These are phyloP conservation scores for Pseudonitzschia pungens DNA, from an alignment of 108 stramenopile species.

Conservation along the genomic window DNA sequence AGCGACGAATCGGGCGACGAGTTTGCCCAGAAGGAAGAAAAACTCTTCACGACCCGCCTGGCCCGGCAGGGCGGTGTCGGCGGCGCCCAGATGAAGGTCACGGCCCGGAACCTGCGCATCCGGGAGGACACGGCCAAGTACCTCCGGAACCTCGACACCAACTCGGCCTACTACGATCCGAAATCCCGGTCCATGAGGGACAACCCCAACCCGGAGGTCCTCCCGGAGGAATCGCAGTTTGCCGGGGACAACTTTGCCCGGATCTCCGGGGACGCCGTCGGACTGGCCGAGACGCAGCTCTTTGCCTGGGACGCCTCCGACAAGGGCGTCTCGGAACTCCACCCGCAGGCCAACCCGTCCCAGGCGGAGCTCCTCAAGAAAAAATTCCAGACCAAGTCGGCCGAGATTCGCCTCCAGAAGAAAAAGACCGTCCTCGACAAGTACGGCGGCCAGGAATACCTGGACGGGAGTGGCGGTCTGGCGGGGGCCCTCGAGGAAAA, in stretches of 20 bases:
- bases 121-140: constrained; percentile 99
- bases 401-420: constrained; percentile 68
- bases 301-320: constrained; percentile 98
- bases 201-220: constrained; percentile 92
- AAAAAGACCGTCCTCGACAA: constrained; percentile 89
- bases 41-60: constrained; percentile 89
- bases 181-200: constrained; percentile 97
- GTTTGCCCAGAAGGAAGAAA: constrained; percentile 81
- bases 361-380: constrained; percentile 90
- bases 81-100: constrained; percentile 97
- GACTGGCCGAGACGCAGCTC: constrained; percentile 88
- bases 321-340: constrained; percentile 63
- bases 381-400: constrained; percentile 76
- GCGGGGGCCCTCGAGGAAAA: constrained; percentile 34
- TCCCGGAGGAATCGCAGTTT: constrained; percentile 67
- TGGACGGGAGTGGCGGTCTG: constrained; percentile 62
- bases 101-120: constrained; percentile 97
- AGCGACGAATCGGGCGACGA: constrained; percentile 67
- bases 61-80: constrained; percentile 97
- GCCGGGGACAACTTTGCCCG: constrained; percentile 97
- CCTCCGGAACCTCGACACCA: constrained; percentile 93
- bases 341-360: constrained; percentile 96
- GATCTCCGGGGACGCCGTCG: constrained; percentile 88
- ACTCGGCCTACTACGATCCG: constrained; percentile 95
- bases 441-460: constrained; percentile 92